Evolutionary conservation across 2,329 filamentous ascomycete species (phyloP).

Genomic region (Microdochium paspali): DNA sequence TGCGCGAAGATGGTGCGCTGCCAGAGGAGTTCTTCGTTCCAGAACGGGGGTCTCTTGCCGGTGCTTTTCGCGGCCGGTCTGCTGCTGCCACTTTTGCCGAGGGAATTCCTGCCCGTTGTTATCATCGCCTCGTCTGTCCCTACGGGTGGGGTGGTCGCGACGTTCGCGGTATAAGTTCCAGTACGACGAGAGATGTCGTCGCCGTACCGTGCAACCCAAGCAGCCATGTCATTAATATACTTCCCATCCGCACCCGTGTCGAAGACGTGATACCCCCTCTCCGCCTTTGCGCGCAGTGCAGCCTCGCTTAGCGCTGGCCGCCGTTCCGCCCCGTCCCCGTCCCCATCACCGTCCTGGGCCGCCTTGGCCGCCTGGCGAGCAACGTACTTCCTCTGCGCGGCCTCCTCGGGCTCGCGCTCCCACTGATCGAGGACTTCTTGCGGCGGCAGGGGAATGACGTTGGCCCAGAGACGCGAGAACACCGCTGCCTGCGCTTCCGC

Average conservation of each 20-base stretch:
- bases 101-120: not conserved
- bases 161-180: too few relatives aligned
- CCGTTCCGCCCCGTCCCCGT: not conserved
- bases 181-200: too few relatives aligned
- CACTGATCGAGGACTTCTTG: constrained; percentile 56
- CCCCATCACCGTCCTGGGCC: constrained; percentile 8
- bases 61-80: constrained; percentile 10
- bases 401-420: constrained; percentile 52
- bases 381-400: constrained; percentile 29
- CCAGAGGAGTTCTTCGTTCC: constrained; percentile 66
- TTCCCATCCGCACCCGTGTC: constrained; percentile 50
- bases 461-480: constrained; percentile 69
- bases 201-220: constrained; percentile 32
- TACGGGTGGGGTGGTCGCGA: too few relatives aligned
- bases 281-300: constrained; percentile 8
- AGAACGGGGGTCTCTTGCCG: constrained; percentile 61
- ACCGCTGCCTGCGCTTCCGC: constrained; percentile 72
- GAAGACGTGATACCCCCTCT: constrained; percentile 37
- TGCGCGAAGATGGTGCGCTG: constrained; percentile 56
- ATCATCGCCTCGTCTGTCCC: too few relatives aligned
- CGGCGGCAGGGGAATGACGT: constrained; percentile 55
- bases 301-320: not conserved
- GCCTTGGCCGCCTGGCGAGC: not conserved
- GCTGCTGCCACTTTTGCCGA: not conserved
- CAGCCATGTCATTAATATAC: constrained; percentile 61